Conservation (phyloP, 345 rosid species). For the Pseudoturritis turrita region DNA sequence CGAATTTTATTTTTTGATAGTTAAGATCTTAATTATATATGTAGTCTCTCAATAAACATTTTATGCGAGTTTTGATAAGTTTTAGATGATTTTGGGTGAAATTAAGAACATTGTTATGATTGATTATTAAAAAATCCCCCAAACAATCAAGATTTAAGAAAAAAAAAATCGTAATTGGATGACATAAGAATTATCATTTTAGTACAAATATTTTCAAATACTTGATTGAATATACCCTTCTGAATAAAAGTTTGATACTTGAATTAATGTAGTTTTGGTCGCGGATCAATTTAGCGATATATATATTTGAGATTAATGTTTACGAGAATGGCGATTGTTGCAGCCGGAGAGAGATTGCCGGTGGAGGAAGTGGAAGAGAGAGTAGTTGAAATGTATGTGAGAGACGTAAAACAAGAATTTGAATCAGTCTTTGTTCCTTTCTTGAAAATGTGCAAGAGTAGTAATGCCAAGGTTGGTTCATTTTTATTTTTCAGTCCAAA, state of each 20-base stretch:
- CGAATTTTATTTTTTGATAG: background rate
- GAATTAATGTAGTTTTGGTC: background rate
- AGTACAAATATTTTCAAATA: background rate
- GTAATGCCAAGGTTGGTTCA: conserved; percentile 29
- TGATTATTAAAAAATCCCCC: too few relatives aligned
- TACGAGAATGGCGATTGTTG: conserved; percentile 1
- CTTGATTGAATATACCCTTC: background rate
- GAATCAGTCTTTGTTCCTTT: conserved; percentile 53
- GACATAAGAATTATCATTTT: background rate
- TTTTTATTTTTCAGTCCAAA: background rate
- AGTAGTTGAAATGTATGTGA: conserved; percentile 56
- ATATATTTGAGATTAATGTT: background rate
- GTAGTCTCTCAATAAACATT: background rate
- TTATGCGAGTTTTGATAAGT: too few relatives aligned
- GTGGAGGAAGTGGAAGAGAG: conserved; percentile 60
- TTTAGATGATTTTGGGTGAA: background rate
- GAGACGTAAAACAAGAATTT: conserved; percentile 50
- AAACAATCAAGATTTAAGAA: background rate
- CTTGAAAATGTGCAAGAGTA: conserved; percentile 47
- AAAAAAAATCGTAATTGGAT: background rate
- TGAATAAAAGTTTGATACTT: background rate
- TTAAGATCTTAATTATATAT: background rate
- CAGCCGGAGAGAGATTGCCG: conserved; percentile 60
- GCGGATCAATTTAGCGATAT: background rate
- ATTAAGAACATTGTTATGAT: background rate